Conservation (phyloP, 768 basidiomycete genomes). For the Lentinula edodes region DNA sequence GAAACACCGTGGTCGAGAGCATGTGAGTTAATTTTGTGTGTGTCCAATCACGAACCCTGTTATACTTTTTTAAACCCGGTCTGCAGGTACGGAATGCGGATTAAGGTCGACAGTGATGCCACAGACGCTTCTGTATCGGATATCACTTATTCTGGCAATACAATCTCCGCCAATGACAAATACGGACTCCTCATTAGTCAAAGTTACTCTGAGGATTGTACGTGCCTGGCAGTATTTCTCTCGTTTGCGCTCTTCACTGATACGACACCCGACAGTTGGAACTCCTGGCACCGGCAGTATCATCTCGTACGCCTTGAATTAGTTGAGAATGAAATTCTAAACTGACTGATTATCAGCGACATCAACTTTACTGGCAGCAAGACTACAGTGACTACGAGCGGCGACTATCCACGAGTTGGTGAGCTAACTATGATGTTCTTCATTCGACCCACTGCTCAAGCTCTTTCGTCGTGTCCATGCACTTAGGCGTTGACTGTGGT, state of each 20-base stretch:
- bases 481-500: background rate
- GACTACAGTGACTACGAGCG: background rate
- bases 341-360: background rate
- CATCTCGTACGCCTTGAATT: constrained; percentile 20
- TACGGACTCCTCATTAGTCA: constrained; percentile 43
- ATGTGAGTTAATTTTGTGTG: background rate
- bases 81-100: constrained; percentile 2
- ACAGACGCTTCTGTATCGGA: constrained; percentile 25
- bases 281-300: constrained; percentile 34
- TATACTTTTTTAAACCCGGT: too few species aligned
- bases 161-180: constrained; percentile 23
- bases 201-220: constrained; percentile 13
- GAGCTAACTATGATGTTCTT: background rate
- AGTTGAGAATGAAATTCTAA: too few species aligned
- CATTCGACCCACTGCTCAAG: background rate
- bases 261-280: constrained; percentile 23
- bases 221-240: background rate
- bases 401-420: background rate
- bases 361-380: constrained; percentile 1
- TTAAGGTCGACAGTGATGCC: constrained; percentile 17
- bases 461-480: background rate
- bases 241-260: background rate
- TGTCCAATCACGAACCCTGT: too few species aligned
- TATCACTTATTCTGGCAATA: constrained; percentile 32
- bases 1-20: constrained; percentile 22